Evolutionary conservation across 805 yeast species (phyloP), one percentile per base, ranked within the genome.

Genomic region (Priceomyces melissophilus): DNA sequence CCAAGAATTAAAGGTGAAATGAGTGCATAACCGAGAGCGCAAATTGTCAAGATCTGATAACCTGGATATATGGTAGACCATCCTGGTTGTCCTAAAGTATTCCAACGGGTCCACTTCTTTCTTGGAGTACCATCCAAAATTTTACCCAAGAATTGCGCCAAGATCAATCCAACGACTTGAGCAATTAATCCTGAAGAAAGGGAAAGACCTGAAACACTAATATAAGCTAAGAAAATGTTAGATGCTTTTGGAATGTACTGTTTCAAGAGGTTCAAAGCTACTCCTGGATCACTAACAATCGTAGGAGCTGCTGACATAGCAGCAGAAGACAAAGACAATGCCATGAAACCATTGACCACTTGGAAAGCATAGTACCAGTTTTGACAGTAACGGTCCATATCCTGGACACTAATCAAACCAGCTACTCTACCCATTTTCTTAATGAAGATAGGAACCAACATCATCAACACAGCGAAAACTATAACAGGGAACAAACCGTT

Each of bases 331-430:
- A 85, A 58, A 3, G 98, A 88, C 32, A 84, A 75, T 37, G 90
- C 95, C 43, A 93, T 61, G 64, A 91, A 93, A 10, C 85, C 90
- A 63, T 91, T 89, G 44, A 91, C 79, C 36, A 89, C 91, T 69
- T 87, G 89, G 78, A 91, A 91, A 1, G 86, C 96, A 65, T 75
- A 91, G 65, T 69, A 93, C 82, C 96, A 89, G 29, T 81, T 76
- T 61, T 91, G 99, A 47, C 93, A 84, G 75, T 82, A 88, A 44
- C 72, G 63, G 52, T 89, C 96, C 42, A 86, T 76, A 41, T 80
- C 75, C 54, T 88, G 91, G 8, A 67, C 58, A 2, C 96, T 80
- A 39, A 86, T 69, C 34, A 73, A 67, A 20, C 98, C 98, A 27
- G 86, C 70, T 38, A 82, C 57, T 51, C 76, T 79, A 49, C 95